Evolutionary conservation across 371 early-diverging fungal species (phyloP), one percentile per base, ranked within the genome.

Genomic region (Rozella allomycis): DNA sequence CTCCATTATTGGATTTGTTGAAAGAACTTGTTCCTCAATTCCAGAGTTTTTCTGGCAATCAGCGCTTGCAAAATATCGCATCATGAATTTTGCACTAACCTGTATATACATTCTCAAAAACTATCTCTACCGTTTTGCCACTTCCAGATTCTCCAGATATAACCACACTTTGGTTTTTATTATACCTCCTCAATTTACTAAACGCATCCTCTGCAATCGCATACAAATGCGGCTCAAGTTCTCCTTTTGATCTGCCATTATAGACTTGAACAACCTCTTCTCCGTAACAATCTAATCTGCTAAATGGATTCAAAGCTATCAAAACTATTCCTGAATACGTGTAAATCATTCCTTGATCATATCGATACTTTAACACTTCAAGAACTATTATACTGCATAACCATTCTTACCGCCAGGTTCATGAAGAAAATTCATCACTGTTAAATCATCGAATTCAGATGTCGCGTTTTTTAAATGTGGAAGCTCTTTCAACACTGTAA

Each of bases 321-420:
- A 98, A 58, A 30, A 98, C 93, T 35, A 93, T 83, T 30, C 99
- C 99, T 17, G 94, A 91, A 47, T 90, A 94, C n/a, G 97, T 97
- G 52, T 98, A 98, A 30, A 56, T 56, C 10, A 32, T 22, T 17
- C 41, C 31, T 18, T 42, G 23, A 17, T 37, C 17, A 28, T 52
- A 56, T 26, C 61, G 37, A 16, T 40, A 38, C 23, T 35, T 35
- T 2, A 35, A 11, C 9, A 17, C 22, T 17, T 27, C 5, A 10
- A 35, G 13, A 17, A 35, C 72, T 21, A n/a, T n/a, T n/a, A n/a
- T n/a, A n/a, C n/a, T n/a, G n/a, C n/a, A n/a, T n/a, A n/a, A n/a
- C n/a, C n/a, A n/a, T n/a, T n/a, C n/a, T n/a, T n/a, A n/a, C n/a
- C n/a, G n/a, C 74, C 74, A 12, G 79, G 76, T 42, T 88, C 90